phyloP scores from a whole-genome alignment of 176 grass and related monocot genomes.

The Musa schizocarpa region DNA sequence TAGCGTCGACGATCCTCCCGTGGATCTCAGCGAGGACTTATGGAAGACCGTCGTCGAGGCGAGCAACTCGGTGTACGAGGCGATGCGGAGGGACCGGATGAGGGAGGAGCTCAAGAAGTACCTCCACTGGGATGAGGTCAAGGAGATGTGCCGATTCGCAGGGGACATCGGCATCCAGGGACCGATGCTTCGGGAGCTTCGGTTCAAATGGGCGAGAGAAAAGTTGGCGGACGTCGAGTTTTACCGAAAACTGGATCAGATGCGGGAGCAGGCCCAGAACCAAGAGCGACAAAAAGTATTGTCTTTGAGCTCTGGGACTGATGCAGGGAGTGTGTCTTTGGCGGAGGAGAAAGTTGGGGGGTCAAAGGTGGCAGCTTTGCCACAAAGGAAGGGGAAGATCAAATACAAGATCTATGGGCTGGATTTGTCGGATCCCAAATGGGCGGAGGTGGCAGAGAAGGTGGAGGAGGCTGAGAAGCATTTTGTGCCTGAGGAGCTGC shows the following conservation, averaged over 20 bases:
- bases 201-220: conserved; percentile 92
- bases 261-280: conserved; percentile 31
- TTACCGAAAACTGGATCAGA: conserved; percentile 55
- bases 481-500: conserved; percentile 51
- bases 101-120: conserved; percentile 49
- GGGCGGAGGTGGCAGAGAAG: conserved; percentile 73
- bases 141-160: conserved; percentile 89
- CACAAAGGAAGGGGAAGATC: conserved; percentile 71
- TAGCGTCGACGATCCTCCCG: conserved; percentile 1
- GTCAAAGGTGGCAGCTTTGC: conserved; percentile 40
- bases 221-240: conserved; percentile 85
- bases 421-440: conserved; percentile 71
- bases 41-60: conserved; percentile 50
- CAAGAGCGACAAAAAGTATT: conserved; percentile 18
- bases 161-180: conserved; percentile 70
- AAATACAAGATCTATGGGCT: conserved; percentile 77
- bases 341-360: conserved; percentile 7
- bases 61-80: conserved; percentile 47
- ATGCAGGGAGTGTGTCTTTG: not conserved
- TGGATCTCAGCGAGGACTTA: conserved; percentile 49
- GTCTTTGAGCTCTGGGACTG: not conserved
- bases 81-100: conserved; percentile 42
- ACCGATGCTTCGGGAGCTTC: conserved; percentile 73
- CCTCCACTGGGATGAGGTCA: conserved; percentile 75
- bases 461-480: conserved; percentile 40